Base-by-base conservation (phyloP, 2,329 filamentous ascomycete species). In the Fusarium tupiense region DNA sequence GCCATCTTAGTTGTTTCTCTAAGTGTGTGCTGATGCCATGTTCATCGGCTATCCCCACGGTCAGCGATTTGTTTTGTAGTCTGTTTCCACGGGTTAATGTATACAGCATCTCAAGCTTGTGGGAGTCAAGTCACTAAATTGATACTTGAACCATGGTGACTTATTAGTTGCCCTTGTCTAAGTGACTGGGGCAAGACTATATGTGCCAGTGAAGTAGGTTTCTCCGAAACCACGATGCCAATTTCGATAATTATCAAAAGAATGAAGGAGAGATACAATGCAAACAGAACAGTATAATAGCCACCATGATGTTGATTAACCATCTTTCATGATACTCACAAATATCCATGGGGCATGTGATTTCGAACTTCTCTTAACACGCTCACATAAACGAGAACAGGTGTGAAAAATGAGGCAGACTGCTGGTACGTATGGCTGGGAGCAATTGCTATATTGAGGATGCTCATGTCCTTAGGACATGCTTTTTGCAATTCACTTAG, bases 141-240 rank as follows among this genome's bases (percentile, higher is more conserved):
- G 13, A 3, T 49, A 16, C 26, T n/a, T 19, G 8, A 33, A 13
- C 3, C 7, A n/a, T 33, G 5, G 9, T 8, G 33, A 17, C 29
- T n/a, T 50, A 9, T 9, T 6, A 4, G 29, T n/a, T n/a, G 2
- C 20, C 29, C 10, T n/a, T 31, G 4, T 17, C 10, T 3, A 31
- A 31, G 20, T 2, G n/a, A 31, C 29, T 11, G 10, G 3, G 16
- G 20, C 20, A 31, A 50, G 16, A 17, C 10, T 50, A 17, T 17
- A 4, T 31, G 8, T 33, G 22, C 10, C 14, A n/a, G 20, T 13
- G 10, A 9, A 9, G 20, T 17, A 8, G 17, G 14, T 13, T 2
- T 9, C 8, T 49, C 17, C 10, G 14, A 33, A 33, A 1, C 20
- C 10, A 17, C 20, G 8, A n/a, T 9, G 4, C 10, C 10, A 0